Evolutionary conservation across 2,329 filamentous ascomycete species (phyloP), one percentile per base, ranked within the genome.

Genomic region (Pestalotiopsis sp.): DNA sequence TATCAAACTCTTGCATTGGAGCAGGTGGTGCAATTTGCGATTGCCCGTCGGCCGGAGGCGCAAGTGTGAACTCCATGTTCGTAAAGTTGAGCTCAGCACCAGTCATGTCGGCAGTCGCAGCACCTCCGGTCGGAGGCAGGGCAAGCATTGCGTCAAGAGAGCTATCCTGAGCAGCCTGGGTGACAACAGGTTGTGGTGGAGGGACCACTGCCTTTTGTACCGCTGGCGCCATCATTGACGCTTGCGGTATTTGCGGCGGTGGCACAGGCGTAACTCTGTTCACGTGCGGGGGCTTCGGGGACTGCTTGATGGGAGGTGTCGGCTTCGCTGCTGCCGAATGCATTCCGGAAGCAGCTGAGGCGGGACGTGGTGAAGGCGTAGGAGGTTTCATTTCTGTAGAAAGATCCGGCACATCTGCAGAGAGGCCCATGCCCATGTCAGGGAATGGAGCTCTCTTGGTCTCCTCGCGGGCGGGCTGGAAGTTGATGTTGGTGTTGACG

Each of bases 1-100:
- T 76, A 66, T 86, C 85, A 71, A 87, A 86, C 4, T 82, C 79
- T 6, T 80, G 75, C 68, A 83, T 83, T 23, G 77, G 73, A 45
- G 69, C 78, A 14, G 72, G 73, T 41, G 74, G 75, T 2, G 78
- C 78, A 4, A 75, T 74, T 31, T 74, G 72, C 7, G 74, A 67
- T 72, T 31, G 70, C 61, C 71, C 77, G 68, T 76, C 76, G 63
- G 77, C 79, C 9, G 81, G 70, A 0, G 86, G 84, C 1, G 84
- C 86, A 4, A 88, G 78, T 0, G 85, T 83, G 71, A 89, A 89
- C 45, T 86, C 82, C 85, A 88, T 88, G 70, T 88, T 81, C 14
- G 87, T 88, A 72, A 88, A 89, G 70, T 83, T 83, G 7, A 84
- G 79, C 65, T 83, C 82, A n/a, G 81, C 75, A 61, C 79, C 76